Conservation (phyloP, 2,329 filamentous ascomycete species). For the Neoascochyta sp. region DNA sequence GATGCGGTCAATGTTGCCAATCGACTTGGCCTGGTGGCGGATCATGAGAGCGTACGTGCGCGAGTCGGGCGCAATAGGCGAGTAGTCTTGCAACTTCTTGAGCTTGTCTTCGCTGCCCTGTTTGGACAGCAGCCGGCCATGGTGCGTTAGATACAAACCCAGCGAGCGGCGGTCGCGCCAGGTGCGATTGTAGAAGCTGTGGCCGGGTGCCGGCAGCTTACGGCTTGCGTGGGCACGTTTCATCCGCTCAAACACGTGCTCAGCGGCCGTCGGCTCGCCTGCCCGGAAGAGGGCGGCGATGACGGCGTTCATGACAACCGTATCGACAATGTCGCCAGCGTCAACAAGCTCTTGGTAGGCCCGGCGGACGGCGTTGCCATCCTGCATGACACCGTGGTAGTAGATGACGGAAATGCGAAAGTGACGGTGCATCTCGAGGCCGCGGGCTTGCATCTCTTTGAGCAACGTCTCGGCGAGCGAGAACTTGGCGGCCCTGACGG, state of each 20-base stretch:
- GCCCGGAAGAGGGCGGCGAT: conserved; percentile 73
- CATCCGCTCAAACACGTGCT: conserved; percentile 82
- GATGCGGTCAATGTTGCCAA: conserved; percentile 70
- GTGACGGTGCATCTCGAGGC: conserved; percentile 68
- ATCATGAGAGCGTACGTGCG: conserved; percentile 78
- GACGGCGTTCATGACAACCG: conserved; percentile 79
- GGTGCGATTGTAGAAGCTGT: conserved; percentile 29
- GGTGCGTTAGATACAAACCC: conserved; percentile 47
- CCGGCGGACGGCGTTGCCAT: conserved; percentile 69
- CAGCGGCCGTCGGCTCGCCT: conserved; percentile 71
- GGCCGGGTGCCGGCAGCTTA: conserved; percentile 19
- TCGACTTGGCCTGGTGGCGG: conserved; percentile 64
- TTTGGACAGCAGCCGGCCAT: conserved; percentile 42
- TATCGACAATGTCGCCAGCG: conserved; percentile 83
- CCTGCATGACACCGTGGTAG: conserved; percentile 71
- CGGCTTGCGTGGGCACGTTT: conserved; percentile 55
- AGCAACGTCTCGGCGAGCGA: conserved; percentile 79
- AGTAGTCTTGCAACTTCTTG: conserved; percentile 61
- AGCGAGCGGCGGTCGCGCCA: conserved; percentile 45
- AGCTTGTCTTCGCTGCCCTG: conserved; percentile 50
- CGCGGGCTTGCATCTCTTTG: conserved; percentile 71
- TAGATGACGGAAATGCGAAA: conserved; percentile 80
- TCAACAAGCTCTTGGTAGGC: conserved; percentile 82
- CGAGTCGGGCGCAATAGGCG: conserved; percentile 68
- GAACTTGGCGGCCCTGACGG: conserved; percentile 81